Conservation (phyloP, 345 rosid genomes). For the Gossypium longicalyx region DNA sequence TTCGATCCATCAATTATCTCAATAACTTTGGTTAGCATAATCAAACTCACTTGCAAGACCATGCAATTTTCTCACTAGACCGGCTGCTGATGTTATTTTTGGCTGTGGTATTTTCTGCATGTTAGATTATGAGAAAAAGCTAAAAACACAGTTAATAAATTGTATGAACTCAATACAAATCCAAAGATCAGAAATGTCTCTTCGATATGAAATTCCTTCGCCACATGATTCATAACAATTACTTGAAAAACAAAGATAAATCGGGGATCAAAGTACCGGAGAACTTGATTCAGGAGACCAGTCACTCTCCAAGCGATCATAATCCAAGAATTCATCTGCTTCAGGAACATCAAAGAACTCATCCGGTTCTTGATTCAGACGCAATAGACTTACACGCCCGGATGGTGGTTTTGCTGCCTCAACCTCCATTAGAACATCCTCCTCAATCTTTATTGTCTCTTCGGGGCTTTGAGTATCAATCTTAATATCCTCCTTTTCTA, state of each 20-base stretch:
- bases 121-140: constrained; percentile 14
- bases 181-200: background rate
- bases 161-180: background rate
- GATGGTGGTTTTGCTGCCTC: constrained; percentile 45
- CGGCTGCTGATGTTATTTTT: constrained; percentile 58
- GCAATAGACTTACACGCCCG: constrained; percentile 45
- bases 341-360: constrained; percentile 95
- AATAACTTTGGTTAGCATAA: background rate
- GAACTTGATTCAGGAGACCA: constrained; percentile 44
- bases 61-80: constrained; percentile 73
- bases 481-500: constrained; percentile 25
- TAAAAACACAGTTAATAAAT: background rate
- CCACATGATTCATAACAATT: background rate
- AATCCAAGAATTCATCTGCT: constrained; percentile 36
- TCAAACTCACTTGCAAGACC: constrained; percentile 52
- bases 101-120: constrained; percentile 33
- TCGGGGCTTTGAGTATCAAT: constrained; percentile 20
- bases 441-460: constrained; percentile 20
- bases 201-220: background rate
- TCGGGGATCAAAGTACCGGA: constrained; percentile 27
- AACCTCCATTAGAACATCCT: constrained; percentile 15
- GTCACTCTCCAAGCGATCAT: constrained; percentile 42
- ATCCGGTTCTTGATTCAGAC: constrained; percentile 60
- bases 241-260: background rate
- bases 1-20: constrained; percentile 4